Percentiles rank a stretch among this genome's conserved stretches.
phyloP scores from a whole-genome alignment of 2,329 filamentous ascomycete species.

The Xylaria multiplex region DNA sequence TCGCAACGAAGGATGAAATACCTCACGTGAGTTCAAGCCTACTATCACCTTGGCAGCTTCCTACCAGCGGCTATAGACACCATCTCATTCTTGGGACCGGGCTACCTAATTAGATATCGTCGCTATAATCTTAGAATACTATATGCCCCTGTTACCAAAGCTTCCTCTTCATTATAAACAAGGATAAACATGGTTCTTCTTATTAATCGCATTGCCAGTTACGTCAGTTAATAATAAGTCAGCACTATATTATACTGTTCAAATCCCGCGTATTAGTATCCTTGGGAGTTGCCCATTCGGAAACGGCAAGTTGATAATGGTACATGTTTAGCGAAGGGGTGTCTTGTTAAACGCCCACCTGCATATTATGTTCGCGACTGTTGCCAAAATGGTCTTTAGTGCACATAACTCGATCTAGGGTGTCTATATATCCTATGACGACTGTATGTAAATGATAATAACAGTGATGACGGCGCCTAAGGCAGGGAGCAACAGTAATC shows the following conservation, averaged over 20 bases:
- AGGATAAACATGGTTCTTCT: constrained; percentile 1
- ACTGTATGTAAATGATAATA: not conserved
- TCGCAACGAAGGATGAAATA: constrained; percentile 4
- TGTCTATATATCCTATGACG: not conserved
- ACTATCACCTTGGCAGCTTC: not conserved
- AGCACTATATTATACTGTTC: not conserved
- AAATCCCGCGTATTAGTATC: not conserved
- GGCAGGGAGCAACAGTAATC: constrained; percentile 4
- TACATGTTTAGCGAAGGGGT: not conserved
- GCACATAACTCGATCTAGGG: not conserved
- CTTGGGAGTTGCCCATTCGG: not conserved
- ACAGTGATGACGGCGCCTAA: constrained; percentile 14
- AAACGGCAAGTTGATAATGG: not conserved
- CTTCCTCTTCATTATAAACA: not conserved
- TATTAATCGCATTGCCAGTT: not conserved
- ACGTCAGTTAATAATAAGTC: not conserved
- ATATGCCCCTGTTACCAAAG: not conserved
- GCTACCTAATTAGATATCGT: not conserved
- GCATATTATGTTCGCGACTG: not conserved
- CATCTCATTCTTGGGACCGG: not conserved
- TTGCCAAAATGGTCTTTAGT: not conserved
- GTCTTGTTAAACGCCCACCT: not conserved
- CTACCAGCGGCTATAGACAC: not conserved
- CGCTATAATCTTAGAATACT: not conserved
- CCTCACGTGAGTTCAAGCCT: not conserved